These are phyloP conservation scores for Plasmodium berghei DNA, from an alignment of 169 alveolate genomes.

Conservation along the genomic window DNA sequence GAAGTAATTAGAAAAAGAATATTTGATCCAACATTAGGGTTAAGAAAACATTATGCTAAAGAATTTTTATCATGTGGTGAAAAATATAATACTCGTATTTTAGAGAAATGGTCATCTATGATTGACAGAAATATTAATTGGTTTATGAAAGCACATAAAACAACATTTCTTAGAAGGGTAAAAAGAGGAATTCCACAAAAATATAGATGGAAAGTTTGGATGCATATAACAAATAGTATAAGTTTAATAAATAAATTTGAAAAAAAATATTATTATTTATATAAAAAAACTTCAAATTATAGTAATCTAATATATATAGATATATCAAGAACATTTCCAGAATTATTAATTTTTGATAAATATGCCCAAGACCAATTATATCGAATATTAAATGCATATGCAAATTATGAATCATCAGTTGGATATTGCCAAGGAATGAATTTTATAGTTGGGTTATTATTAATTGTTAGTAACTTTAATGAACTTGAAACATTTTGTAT, in stretches of 20 bases:
- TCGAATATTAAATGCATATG: slow-evolving; percentile 87
- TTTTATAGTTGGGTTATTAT: slow-evolving; percentile 87
- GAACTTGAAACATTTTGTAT: slow-evolving; percentile 82
- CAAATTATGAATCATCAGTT: slow-evolving; percentile 83
- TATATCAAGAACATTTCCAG: slow-evolving; percentile 83
- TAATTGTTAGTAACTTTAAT: slow-evolving; percentile 81
- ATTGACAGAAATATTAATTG: slow-evolving; percentile 76
- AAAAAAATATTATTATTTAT: slow-evolving; percentile 63
- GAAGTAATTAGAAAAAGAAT: slow-evolving; percentile 28
- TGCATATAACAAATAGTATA: slow-evolving; percentile 52
- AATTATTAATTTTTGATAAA: slow-evolving; percentile 79
- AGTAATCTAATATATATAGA: slow-evolving; percentile 80
- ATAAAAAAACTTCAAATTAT: slow-evolving; percentile 61
- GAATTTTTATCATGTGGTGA: slow-evolving; percentile 74
- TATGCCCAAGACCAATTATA: slow-evolving; percentile 83
- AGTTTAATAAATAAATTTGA: slow-evolving; percentile 46
- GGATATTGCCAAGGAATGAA: slow-evolving; percentile 93
- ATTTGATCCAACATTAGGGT: slow-evolving; percentile 66
- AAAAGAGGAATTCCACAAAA: slow-evolving; percentile 84
- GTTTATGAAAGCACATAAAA: slow-evolving; percentile 77
- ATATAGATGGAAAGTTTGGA: slow-evolving; percentile 82
- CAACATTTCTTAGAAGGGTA: slow-evolving; percentile 79
- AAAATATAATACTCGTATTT: slow-evolving; percentile 49
- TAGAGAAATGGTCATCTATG: slow-evolving; percentile 81
- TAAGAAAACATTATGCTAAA: slow-evolving; percentile 63